Percentiles rank a stretch among this genome's conserved stretches.
phyloP scores from a whole-genome alignment of 164 flowering plant genomes.

The Aristolochia contorta region DNA sequence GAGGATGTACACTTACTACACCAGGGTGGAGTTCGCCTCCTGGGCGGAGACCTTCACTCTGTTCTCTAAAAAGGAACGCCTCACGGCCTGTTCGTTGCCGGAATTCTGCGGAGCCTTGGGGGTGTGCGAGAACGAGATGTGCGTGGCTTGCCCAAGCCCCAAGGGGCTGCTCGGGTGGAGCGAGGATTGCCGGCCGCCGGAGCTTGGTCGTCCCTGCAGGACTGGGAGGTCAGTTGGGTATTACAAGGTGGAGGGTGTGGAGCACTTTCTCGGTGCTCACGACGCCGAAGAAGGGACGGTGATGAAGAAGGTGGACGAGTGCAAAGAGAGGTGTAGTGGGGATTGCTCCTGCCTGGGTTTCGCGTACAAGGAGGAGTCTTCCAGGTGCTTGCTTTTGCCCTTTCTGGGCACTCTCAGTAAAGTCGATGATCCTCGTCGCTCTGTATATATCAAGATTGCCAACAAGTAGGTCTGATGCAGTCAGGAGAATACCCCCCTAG shows the following conservation, averaged over 20 bases:
- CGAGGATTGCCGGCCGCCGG: constrained; percentile 10
- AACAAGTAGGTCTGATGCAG: background rate
- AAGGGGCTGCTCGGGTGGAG: constrained; percentile 23
- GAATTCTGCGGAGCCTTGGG: constrained; percentile 26
- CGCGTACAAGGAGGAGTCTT: constrained; percentile 15
- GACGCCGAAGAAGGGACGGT: constrained; percentile 8
- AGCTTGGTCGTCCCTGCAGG: constrained; percentile 6
- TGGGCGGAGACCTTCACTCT: constrained; percentile 23
- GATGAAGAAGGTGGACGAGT: constrained; percentile 10
- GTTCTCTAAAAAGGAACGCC: constrained; percentile 8
- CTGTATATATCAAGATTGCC: constrained; percentile 17
- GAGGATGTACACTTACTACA: constrained; percentile 17
- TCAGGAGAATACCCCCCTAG: too few relatives aligned
- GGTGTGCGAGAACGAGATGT: constrained; percentile 17
- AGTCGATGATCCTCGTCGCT: constrained; percentile 6
- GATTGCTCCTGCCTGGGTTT: constrained; percentile 33
- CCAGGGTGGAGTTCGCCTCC: constrained; percentile 6
- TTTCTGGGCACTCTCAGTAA: constrained; percentile 18
- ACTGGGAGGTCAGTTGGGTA: background rate
- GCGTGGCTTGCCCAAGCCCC: constrained; percentile 24
- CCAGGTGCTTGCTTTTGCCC: constrained; percentile 18
- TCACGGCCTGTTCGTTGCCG: constrained; percentile 22
- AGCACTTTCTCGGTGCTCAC: constrained; percentile 18
- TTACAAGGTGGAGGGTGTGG: constrained; percentile 21
- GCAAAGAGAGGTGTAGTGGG: constrained; percentile 16